phyloP scores from a whole-genome alignment of 257 asterid species.

The Penstemon newberryi region DNA sequence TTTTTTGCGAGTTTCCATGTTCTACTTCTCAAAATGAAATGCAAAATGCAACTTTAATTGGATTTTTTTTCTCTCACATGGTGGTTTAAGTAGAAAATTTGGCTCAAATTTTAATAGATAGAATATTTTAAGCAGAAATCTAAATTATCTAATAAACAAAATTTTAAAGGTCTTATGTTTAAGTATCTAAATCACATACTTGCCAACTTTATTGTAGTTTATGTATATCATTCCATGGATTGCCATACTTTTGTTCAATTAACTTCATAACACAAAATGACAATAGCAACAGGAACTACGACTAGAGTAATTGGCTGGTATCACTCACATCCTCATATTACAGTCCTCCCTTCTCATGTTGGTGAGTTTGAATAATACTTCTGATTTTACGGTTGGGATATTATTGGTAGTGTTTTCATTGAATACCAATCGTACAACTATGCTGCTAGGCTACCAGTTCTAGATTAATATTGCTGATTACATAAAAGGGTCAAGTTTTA shows the following conservation, averaged over 20 bases:
- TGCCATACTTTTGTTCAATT: constrained; percentile 45
- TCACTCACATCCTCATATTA: constrained; percentile 99
- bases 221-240: background rate
- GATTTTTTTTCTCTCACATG: background rate
- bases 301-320: constrained; percentile 99
- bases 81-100: background rate
- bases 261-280: constrained; percentile 83
- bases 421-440: background rate
- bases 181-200: background rate
- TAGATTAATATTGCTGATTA: background rate
- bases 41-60: background rate
- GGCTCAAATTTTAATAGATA: background rate
- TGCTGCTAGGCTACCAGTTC: background rate
- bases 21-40: constrained; percentile 1
- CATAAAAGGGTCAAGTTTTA: background rate
- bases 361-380: constrained; percentile 55
- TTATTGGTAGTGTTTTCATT: background rate
- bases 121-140: background rate
- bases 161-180: constrained; percentile 3
- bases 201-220: background rate
- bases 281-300: constrained; percentile 69
- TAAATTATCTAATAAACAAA: background rate
- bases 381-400: background rate
- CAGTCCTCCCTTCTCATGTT: constrained; percentile 98
- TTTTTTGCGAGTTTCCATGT: background rate